Evolutionary conservation across 768 basidiomycete genomes (phyloP), one percentile per base, ranked within the genome.

Genomic region (Lyophyllum decastes): DNA sequence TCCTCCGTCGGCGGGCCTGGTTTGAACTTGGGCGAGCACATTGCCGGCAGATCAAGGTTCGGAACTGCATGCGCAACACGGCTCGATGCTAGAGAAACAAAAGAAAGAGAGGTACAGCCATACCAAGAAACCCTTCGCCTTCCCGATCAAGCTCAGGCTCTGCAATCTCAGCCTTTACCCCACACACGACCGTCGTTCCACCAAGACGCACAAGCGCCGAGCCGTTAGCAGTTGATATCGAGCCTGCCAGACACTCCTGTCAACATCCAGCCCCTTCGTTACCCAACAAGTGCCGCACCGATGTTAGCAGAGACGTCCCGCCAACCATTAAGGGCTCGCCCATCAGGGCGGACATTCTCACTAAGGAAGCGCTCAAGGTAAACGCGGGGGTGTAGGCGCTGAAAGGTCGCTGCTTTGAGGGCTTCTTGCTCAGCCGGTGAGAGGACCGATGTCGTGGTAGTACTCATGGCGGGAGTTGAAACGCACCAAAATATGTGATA

Each of bases 1-100:
- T 98, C 95, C 60, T 98, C 95, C 0, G 85, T 81, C 0, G 97
- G 97, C 1, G 97, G 95, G 2, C 97, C 97, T 34, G 96, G 92
- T 65, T 95, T 95, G 78, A 97, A 98, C 64, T 84, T 86, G 0
- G 96, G 88, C 8, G 94, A 95, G 68, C 94, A 98, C 55, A 98
- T 82, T 0, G 96, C 90, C 2, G 95, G 90, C 1, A 99, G 82
- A 70, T 99, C 96, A 61, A 98, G 76, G 66, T 98, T 98, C 1
- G 97, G 96, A 0, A 98, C 96, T 95, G 59, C 49, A 24, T 3
- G 12, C 16, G 12, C 10, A 41, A 12, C 22, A 17, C 24, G 38
- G 38, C 27, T 41, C 7, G 35, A 52, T 12, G 12, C n/a, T 40
- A 17, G 4, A 24, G 25, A 10, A 45, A 52, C 27, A 47, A 25